These are phyloP conservation scores for Fusarium anguioides DNA, from an alignment of 2,329 filamentous ascomycete species.

Conservation along the genomic window DNA sequence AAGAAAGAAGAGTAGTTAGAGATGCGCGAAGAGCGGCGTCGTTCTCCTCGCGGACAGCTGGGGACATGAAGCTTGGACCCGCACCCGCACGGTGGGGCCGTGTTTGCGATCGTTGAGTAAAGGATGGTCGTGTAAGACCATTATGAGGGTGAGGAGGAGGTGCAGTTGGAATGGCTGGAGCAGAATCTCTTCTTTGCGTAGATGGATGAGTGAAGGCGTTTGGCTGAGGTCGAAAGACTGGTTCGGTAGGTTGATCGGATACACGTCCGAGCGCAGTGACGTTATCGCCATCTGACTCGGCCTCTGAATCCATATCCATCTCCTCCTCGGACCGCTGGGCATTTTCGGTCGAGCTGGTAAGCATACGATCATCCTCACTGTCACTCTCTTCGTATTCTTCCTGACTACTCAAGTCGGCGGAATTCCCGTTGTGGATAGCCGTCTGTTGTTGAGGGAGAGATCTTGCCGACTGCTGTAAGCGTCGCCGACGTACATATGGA, in stretches of 20 bases:
- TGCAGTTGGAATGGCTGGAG: conserved; percentile 56
- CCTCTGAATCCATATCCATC: conserved; percentile 59
- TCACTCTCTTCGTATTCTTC: conserved; percentile 96
- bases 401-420: conserved; percentile 76
- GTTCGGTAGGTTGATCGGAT: conserved; percentile 63
- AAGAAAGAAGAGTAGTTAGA: conserved; percentile 95
- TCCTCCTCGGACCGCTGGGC: conserved; percentile 53
- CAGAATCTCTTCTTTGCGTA: conserved; percentile 61
- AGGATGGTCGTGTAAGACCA: conserved; percentile 62
- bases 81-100: conserved; percentile 58
- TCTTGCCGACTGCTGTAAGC: conserved; percentile 50
- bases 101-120: conserved; percentile 60
- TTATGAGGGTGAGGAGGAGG: conserved; percentile 62
- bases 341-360: conserved; percentile 70
- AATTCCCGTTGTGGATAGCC: conserved; percentile 55
- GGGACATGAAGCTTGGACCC: conserved; percentile 73
- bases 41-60: conserved; percentile 84
- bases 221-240: conserved; percentile 83
- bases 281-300: conserved; percentile 74
- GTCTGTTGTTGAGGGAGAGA: conserved; percentile 55
- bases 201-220: conserved; percentile 89
- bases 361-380: conserved; percentile 80
- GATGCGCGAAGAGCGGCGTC: conserved; percentile 93
- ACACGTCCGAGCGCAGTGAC: conserved; percentile 79
- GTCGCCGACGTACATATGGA: conserved; percentile 70